Conservation (phyloP, 2,329 filamentous ascomycete species). For the Aspergillus clavatus region DNA sequence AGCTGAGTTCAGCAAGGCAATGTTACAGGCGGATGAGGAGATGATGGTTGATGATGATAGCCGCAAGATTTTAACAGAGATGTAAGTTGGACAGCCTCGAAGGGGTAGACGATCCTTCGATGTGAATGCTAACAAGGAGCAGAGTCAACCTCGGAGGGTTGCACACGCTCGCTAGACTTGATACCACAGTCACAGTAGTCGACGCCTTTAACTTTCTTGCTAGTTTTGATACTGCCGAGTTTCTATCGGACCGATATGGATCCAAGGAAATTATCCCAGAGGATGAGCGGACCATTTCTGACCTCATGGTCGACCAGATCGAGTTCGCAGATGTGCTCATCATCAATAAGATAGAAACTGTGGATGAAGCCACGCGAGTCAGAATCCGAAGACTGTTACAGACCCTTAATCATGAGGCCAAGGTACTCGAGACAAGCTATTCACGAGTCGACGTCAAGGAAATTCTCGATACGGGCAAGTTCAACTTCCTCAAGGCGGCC, state of each 20-base stretch:
- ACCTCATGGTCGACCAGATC: constrained; percentile 72
- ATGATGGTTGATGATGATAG: constrained; percentile 43
- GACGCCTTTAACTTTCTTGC: constrained; percentile 69
- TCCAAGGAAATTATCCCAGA: constrained; percentile 58
- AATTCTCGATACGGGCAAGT: constrained; percentile 62
- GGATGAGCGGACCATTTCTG: constrained; percentile 68
- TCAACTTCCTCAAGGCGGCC: constrained; percentile 60
- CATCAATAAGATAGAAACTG: constrained; percentile 65
- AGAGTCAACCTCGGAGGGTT: constrained; percentile 58
- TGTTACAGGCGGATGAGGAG: constrained; percentile 46
- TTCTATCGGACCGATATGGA: constrained; percentile 59
- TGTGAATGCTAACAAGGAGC: constrained; percentile 8
- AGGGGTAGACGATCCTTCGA: too few relatives aligned
- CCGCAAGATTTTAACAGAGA: constrained; percentile 43
- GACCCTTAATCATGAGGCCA: constrained; percentile 62
- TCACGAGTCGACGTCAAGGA: constrained; percentile 57
- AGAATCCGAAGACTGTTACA: constrained; percentile 52
- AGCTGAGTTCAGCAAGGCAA: constrained; percentile 46
- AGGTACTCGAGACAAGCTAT: constrained; percentile 57
- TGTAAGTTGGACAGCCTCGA: too few relatives aligned
- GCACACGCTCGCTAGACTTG: constrained; percentile 60
- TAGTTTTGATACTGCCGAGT: constrained; percentile 66
- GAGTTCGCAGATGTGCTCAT: constrained; percentile 72
- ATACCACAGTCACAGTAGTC: constrained; percentile 68
- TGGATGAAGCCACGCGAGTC: constrained; percentile 43